Conservation (phyloP, 306 rosid species). For the Begonia fuchsioides region DNA sequence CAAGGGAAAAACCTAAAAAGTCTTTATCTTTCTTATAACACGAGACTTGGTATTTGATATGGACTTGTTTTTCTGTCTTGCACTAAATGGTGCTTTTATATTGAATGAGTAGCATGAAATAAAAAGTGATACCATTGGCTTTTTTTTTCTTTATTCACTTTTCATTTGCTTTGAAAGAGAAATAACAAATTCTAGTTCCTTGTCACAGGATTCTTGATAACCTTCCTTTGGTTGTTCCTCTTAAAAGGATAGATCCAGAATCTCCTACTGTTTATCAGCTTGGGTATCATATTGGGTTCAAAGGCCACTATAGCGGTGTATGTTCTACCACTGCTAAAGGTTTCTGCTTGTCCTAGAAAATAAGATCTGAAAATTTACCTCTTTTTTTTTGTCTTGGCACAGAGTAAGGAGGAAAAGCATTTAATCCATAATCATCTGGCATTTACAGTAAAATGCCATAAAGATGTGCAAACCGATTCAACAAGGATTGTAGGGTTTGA, state of each 20-base stretch:
- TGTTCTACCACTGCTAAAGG: conserved; percentile 6
- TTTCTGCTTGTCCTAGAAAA: background rate
- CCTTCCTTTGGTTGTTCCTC: conserved; percentile 75
- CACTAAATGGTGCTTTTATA: too few relatives aligned
- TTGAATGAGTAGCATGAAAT: too few relatives aligned
- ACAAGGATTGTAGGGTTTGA: conserved; percentile 91
- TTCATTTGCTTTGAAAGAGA: too few relatives aligned
- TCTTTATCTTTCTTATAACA: too few relatives aligned
- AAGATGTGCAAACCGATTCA: conserved; percentile 49
- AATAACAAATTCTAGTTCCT: background rate
- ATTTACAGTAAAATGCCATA: conserved; percentile 70
- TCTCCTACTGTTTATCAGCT: conserved; percentile 73
- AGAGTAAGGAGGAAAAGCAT: conserved; percentile 71
- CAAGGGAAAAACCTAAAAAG: too few relatives aligned
- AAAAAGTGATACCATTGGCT: too few relatives aligned
- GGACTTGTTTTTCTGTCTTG: too few relatives aligned
- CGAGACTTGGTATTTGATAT: too few relatives aligned
- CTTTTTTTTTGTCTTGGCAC: conserved; percentile 16
- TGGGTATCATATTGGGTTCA: conserved; percentile 71
- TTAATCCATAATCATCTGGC: conserved; percentile 87
- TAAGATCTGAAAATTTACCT: conserved; percentile 12
- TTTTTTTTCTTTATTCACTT: too few relatives aligned
- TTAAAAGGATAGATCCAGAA: conserved; percentile 52
- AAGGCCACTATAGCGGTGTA: conserved; percentile 73
- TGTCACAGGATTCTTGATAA: conserved; percentile 80